Percentiles rank a stretch among this genome's conserved stretches.
These are phyloP conservation scores for Leccinum disarticulatum DNA, from an alignment of 768 basidiomycete species.

Conservation along the genomic window DNA sequence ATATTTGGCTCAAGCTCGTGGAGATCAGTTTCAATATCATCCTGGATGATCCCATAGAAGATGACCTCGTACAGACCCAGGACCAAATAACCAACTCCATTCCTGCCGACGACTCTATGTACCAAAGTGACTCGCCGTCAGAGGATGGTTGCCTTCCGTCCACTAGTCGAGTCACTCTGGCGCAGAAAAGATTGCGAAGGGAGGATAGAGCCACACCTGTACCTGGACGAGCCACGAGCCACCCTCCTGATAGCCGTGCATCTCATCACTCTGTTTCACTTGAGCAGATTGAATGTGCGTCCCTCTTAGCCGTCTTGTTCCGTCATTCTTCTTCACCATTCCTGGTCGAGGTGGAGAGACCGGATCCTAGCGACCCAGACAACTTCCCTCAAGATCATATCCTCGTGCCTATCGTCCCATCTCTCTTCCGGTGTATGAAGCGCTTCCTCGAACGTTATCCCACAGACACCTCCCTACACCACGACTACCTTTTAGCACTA, in stretches of 20 bases:
- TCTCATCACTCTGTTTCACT: constrained; percentile 37
- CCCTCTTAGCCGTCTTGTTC: constrained; percentile 60
- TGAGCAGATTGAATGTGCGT: constrained; percentile 73
- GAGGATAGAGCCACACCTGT: constrained; percentile 25
- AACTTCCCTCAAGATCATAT: constrained; percentile 33
- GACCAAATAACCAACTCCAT: constrained; percentile 20
- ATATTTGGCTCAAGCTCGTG: constrained; percentile 66
- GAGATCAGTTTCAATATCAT: constrained; percentile 77
- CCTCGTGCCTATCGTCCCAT: constrained; percentile 29
- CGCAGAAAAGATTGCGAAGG: constrained; percentile 27
- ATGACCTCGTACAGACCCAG: constrained; percentile 27
- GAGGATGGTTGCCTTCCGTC: constrained; percentile 34
- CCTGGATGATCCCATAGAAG: constrained; percentile 54
- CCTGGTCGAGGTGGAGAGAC: constrained; percentile 38
- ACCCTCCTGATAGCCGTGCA: constrained; percentile 22
- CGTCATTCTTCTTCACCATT: constrained; percentile 59
- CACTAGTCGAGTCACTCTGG: constrained; percentile 18
- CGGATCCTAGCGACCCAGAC: constrained; percentile 23
- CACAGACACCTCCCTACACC: constrained; percentile 74
- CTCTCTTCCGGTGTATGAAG: constrained; percentile 57
- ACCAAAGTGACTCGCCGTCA: constrained; percentile 33
- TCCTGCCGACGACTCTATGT: constrained; percentile 30
- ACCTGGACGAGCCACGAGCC: constrained; percentile 18
- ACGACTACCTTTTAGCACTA: constrained; percentile 68
- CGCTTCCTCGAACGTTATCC: constrained; percentile 68